Percentiles rank a stretch among this genome's conserved stretches.
Conservation (phyloP, 2,329 filamentous ascomycete species). For the Hymenoscyphus occultus region DNA sequence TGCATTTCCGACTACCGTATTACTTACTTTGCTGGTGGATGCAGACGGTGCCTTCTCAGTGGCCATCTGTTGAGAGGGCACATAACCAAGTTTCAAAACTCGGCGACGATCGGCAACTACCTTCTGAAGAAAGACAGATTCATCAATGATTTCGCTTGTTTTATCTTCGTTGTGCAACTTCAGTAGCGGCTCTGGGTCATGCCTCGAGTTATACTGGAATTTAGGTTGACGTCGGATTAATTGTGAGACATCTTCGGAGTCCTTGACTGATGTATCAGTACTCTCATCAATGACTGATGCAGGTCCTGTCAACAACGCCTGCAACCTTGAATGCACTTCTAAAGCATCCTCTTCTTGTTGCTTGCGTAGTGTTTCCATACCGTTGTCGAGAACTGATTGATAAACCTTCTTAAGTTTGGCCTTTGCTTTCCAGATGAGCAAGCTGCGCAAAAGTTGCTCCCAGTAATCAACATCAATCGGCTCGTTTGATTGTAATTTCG, state of each 20-base stretch:
- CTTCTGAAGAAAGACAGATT: constrained; percentile 55
- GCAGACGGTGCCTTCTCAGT: constrained; percentile 35
- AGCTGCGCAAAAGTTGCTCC: constrained; percentile 83
- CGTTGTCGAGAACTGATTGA: constrained; percentile 68
- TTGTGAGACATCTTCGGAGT: constrained; percentile 18
- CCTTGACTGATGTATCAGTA: constrained; percentile 16
- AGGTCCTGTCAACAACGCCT: constrained; percentile 44
- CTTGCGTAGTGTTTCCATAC: constrained; percentile 62
- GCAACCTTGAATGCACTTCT: constrained; percentile 50
- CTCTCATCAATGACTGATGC: constrained; percentile 31
- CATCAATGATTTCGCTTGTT: constrained; percentile 53
- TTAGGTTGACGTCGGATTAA: constrained; percentile 29
- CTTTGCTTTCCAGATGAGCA: constrained; percentile 89
- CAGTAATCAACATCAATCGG: constrained; percentile 93
- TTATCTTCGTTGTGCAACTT: constrained; percentile 65
- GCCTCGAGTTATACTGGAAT: constrained; percentile 41
- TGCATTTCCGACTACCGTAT: constrained; percentile 42
- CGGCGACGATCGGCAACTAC: constrained; percentile 58
- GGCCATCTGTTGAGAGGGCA: constrained; percentile 53
- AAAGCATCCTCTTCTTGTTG: constrained; percentile 67
- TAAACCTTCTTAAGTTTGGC: constrained; percentile 78
- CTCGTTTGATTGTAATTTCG: constrained; percentile 83
- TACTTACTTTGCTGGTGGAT: constrained; percentile 36
- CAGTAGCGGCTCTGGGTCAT: constrained; percentile 65
- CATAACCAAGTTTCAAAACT: constrained; percentile 62